These are phyloP conservation scores for Aspergillus egyptiacus DNA, from an alignment of 495 filamentous ascomycete species.

Conservation along the genomic window DNA sequence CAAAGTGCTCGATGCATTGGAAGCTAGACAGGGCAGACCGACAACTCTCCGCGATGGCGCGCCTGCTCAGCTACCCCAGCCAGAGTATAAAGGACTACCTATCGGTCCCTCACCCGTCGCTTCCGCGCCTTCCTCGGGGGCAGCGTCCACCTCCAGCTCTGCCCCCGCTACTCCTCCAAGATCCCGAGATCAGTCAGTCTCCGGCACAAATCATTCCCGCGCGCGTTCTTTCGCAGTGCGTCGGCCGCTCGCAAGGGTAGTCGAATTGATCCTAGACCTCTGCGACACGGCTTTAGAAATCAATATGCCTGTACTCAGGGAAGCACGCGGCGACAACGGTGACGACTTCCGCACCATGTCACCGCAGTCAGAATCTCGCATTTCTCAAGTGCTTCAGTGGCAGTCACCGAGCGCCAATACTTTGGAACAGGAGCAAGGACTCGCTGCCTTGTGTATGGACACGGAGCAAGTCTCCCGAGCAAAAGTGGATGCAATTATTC, in stretches of 20 bases:
- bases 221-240: conserved; percentile 82
- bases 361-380: conserved; percentile 87
- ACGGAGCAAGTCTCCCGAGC: conserved; percentile 74
- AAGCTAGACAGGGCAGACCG: conserved; percentile 68
- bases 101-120: conserved; percentile 63
- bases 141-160: conserved; percentile 58
- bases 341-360: conserved; percentile 84
- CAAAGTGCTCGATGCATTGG: conserved; percentile 85
- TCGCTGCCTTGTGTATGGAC: conserved; percentile 80
- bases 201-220: conserved; percentile 64
- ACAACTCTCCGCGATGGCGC: conserved; percentile 52
- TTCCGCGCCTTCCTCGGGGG: conserved; percentile 52
- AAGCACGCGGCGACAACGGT: conserved; percentile 56
- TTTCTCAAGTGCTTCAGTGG: conserved; percentile 92
- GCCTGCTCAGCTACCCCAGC: conserved; percentile 45
- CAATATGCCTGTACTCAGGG: conserved; percentile 85
- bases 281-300: conserved; percentile 96
- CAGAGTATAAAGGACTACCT: conserved; percentile 85
- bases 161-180: conserved; percentile 64
- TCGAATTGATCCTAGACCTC: conserved; percentile 88
- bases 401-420: conserved; percentile 86
- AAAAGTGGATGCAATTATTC: conserved; percentile 88
- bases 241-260: conserved; percentile 81
- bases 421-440: conserved; percentile 88
- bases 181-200: conserved; percentile 75